These are phyloP conservation scores for Lagenidium sp. DNA, from an alignment of 352 stramenopile species.

Conservation along the genomic window DNA sequence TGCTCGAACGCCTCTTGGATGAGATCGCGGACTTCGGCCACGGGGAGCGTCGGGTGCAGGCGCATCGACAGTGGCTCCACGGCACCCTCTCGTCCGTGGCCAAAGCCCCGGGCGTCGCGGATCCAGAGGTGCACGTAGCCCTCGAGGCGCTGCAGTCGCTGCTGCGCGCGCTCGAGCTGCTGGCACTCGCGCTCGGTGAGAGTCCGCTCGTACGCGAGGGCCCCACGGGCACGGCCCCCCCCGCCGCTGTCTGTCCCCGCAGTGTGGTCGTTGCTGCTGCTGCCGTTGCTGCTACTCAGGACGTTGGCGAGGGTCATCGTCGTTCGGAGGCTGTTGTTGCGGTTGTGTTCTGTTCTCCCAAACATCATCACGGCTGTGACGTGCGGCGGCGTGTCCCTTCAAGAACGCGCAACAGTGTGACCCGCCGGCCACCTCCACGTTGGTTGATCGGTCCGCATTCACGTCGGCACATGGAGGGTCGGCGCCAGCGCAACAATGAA, in stretches of 20 bases:
- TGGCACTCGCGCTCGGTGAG: constrained; percentile 28
- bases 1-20: constrained; percentile 33
- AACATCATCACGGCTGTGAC: not conserved
- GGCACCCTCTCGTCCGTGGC: constrained; percentile 28
- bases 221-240: no score
- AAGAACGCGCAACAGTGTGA: constrained; percentile 9
- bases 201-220: constrained; percentile 28
- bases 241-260: no score
- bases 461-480: no score
- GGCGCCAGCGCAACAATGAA: no score
- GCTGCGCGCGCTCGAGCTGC: constrained; percentile 20
- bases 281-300: constrained; percentile 1
- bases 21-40: constrained; percentile 35
- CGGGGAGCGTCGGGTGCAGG: constrained; percentile 25
- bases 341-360: not conserved
- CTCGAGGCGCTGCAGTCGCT: constrained; percentile 4
- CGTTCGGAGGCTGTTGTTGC: no score
- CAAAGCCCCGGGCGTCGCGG: constrained; percentile 37
- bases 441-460: constrained; percentile 1
- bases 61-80: constrained; percentile 32
- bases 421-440: not conserved
- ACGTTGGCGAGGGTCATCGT: not conserved
- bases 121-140: constrained; percentile 49
- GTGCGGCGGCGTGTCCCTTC: constrained; percentile 7
- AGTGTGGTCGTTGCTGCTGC: no score